phyloP scores from a whole-genome alignment of 208 protist genomes.

The Trypanosoma scelopori region DNA sequence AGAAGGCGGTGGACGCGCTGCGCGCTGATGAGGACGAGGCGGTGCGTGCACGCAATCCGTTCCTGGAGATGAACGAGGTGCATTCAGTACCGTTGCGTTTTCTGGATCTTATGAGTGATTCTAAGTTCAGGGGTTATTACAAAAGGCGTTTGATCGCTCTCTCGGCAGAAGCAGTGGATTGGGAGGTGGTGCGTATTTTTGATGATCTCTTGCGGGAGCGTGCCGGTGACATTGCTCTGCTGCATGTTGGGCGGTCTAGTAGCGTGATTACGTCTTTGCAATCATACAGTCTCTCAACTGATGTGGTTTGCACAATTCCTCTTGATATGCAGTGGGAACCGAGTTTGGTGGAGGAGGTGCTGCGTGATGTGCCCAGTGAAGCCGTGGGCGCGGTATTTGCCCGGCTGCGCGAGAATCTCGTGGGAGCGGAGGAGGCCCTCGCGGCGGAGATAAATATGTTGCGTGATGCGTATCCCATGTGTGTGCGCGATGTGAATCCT shows the following conservation, averaged over 20 bases:
- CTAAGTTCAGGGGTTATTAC: slow-evolving; percentile 37
- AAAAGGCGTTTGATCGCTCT: slow-evolving; percentile 42
- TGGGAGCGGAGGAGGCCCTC: slow-evolving; percentile 27
- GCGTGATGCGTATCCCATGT: slow-evolving; percentile 47
- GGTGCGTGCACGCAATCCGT: slow-evolving; percentile 60
- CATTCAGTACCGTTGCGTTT: slow-evolving; percentile 42
- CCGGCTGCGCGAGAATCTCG: slow-evolving; percentile 26
- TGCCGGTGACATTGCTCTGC: slow-evolving; percentile 24
- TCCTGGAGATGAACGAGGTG: slow-evolving; percentile 46
- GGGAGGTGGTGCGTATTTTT: slow-evolving; percentile 55
- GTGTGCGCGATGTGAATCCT: slow-evolving; percentile 45
- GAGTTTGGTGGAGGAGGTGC: background rate
- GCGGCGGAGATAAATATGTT: slow-evolving; percentile 31
- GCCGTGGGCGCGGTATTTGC: slow-evolving; percentile 22
- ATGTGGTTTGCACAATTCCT: background rate
- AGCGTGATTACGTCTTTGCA: background rate
- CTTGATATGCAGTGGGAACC: background rate
- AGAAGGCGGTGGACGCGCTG: slow-evolving; percentile 41
- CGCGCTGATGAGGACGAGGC: slow-evolving; percentile 58
- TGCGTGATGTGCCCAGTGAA: background rate
- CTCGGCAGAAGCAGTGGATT: slow-evolving; percentile 44
- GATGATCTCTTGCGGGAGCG: slow-evolving; percentile 62
- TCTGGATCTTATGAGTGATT: slow-evolving; percentile 38
- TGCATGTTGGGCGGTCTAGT: background rate
- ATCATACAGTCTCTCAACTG: background rate